Conservation (phyloP, 257 asterid genomes). For the Solanum peruvianum region DNA sequence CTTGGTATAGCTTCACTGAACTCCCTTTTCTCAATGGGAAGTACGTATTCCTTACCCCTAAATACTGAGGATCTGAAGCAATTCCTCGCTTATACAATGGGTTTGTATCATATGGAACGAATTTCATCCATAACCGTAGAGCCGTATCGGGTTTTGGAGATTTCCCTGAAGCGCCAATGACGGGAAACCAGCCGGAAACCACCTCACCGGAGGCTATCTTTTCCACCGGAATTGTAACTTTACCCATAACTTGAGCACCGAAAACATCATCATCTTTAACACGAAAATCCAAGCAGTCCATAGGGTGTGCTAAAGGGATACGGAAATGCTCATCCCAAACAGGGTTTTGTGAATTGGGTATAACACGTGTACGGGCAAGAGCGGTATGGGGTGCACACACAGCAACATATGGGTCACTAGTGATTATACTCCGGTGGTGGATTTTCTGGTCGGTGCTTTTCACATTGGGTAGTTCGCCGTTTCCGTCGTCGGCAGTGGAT, state of each 20-base stretch:
- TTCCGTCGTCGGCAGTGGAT: slow-evolving; percentile 3
- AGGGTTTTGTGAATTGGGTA: slow-evolving; percentile 61
- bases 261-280: slow-evolving; percentile 69
- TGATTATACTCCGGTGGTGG: slow-evolving; percentile 57
- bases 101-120: slow-evolving; percentile 38
- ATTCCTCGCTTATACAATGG: slow-evolving; percentile 53
- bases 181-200: slow-evolving; percentile 39
- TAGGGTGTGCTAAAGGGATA: slow-evolving; percentile 57
- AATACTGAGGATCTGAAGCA: slow-evolving; percentile 47
- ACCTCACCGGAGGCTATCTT: slow-evolving; percentile 34
- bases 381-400: slow-evolving; percentile 65
- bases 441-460: slow-evolving; percentile 21
- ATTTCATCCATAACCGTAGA: slow-evolving; percentile 39
- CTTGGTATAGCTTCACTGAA: slow-evolving; percentile 70
- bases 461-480: background rate
- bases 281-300: slow-evolving; percentile 39
- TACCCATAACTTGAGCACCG: slow-evolving; percentile 70
- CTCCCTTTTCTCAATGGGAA: slow-evolving; percentile 72
- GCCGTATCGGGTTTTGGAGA: slow-evolving; percentile 49
- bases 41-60: slow-evolving; percentile 54
- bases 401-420: slow-evolving; percentile 80
- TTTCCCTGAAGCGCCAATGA: slow-evolving; percentile 28
- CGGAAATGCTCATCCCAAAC: slow-evolving; percentile 56
- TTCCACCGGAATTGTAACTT: slow-evolving; percentile 36
- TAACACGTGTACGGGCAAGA: slow-evolving; percentile 80